Conservation (phyloP, 192 early-diverging fungal genomes). For the Lobulomyces angularis region DNA sequence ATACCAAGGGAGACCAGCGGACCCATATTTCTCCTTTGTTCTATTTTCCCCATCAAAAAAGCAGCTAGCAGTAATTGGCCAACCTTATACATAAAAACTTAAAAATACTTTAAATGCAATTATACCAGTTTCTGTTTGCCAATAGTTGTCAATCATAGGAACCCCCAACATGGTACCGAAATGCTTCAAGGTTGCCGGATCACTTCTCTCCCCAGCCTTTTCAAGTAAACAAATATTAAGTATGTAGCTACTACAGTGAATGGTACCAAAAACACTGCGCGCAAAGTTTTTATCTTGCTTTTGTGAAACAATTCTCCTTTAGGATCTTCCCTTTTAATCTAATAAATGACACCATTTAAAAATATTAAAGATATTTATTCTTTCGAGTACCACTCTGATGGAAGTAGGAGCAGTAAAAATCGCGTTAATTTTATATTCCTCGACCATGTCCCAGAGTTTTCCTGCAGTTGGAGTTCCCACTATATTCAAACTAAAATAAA, state of each 20-base stretch:
- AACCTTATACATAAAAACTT: too few relatives aligned
- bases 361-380: too few relatives aligned
- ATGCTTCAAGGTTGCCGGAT: constrained; percentile 56
- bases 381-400: too few relatives aligned
- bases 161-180: constrained; percentile 30
- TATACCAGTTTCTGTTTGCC: constrained; percentile 85
- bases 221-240: too few relatives aligned
- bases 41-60: constrained; percentile 16
- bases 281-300: too few relatives aligned
- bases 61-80: constrained; percentile 65
- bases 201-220: constrained; percentile 78
- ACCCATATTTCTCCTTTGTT: constrained; percentile 35
- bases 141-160: constrained; percentile 73
- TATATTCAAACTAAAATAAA: too few relatives aligned
- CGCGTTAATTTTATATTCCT: constrained; percentile 60
- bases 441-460: constrained; percentile 64
- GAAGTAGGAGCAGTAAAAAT: constrained; percentile 81
- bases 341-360: too few relatives aligned
- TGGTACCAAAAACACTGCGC: too few relatives aligned
- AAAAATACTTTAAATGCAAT: too few relatives aligned
- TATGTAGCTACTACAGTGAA: too few relatives aligned
- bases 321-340: constrained; percentile 69
- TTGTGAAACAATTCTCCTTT: constrained; percentile 39
- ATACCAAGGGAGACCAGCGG: constrained; percentile 67
- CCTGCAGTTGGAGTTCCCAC: constrained; percentile 62